phyloP scores from a whole-genome alignment of 495 filamentous ascomycete genomes.

The Lasiosphaeria hispida region DNA sequence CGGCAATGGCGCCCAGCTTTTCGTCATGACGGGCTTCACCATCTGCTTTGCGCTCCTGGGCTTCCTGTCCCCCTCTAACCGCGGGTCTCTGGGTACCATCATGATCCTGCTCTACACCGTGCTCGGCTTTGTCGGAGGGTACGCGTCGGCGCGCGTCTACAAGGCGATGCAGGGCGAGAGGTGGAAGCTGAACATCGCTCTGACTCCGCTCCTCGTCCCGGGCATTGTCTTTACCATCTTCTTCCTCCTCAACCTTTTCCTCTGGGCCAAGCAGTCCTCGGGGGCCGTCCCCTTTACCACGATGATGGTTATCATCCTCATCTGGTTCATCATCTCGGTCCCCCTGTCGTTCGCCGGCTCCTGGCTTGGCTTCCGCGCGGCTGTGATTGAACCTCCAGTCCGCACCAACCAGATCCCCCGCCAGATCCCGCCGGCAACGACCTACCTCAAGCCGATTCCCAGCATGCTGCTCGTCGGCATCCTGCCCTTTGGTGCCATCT shows the following conservation, averaged over 20 bases:
- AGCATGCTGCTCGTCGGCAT: slow-evolving; percentile 88
- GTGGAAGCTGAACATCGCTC: slow-evolving; percentile 89
- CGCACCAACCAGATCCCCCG: slow-evolving; percentile 97
- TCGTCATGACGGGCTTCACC: slow-evolving; percentile 94
- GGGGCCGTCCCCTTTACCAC: slow-evolving; percentile 95
- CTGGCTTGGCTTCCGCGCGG: slow-evolving; percentile 79
- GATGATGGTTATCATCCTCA: slow-evolving; percentile 87
- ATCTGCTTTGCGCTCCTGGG: slow-evolving; percentile 91
- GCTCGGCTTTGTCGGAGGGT: slow-evolving; percentile 90
- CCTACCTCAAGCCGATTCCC: slow-evolving; percentile 79
- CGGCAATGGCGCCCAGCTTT: slow-evolving; percentile 92
- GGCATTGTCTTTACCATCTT: slow-evolving; percentile 83
- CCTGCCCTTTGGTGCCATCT: slow-evolving; percentile 92
- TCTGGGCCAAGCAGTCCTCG: slow-evolving; percentile 86
- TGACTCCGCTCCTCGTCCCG: slow-evolving; percentile 84
- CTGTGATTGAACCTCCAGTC: slow-evolving; percentile 71
- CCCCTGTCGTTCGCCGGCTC: slow-evolving; percentile 86
- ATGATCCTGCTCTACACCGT: slow-evolving; percentile 90
- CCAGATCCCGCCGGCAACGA: slow-evolving; percentile 81
- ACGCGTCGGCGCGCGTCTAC: slow-evolving; percentile 84
- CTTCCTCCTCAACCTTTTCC: slow-evolving; percentile 93
- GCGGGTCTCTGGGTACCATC: slow-evolving; percentile 86
- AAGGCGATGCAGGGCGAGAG: slow-evolving; percentile 87
- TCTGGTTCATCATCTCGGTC: slow-evolving; percentile 96
- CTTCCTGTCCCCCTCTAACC: slow-evolving; percentile 91